Evolutionary conservation across 2,329 filamentous ascomycete species (phyloP).

Genomic region (Diplodia corticola): DNA sequence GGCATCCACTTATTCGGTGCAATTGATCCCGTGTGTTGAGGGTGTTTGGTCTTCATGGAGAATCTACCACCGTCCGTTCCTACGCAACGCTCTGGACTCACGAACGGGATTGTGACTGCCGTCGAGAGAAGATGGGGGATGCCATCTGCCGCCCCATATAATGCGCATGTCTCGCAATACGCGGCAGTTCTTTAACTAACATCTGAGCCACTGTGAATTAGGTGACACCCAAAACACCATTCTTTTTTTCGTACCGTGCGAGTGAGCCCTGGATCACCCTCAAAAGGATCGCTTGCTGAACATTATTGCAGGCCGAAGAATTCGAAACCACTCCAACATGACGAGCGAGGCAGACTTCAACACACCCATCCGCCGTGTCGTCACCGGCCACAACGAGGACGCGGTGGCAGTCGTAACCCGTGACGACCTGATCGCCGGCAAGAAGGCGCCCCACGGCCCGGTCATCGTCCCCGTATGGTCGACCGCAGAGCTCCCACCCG

Average conservation of each 20-base stretch:
- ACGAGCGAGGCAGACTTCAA: conserved; percentile 12
- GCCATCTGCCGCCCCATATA: not conserved
- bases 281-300: not conserved
- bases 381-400: not conserved
- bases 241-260: not conserved
- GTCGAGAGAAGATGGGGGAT: not conserved
- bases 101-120: not conserved
- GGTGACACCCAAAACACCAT: not conserved
- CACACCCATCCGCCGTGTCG: not conserved
- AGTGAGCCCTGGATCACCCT: not conserved
- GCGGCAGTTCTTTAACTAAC: not conserved
- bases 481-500: conserved; percentile 7
- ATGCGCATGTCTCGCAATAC: not conserved
- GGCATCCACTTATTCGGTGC: not conserved
- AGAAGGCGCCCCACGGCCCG: not conserved
- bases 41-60: not conserved
- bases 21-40: not conserved
- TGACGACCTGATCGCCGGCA: not conserved
- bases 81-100: not conserved
- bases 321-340: not conserved
- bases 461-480: not conserved
- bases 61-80: not conserved
- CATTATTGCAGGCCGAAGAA: not conserved
- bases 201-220: no score
- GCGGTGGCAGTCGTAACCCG: not conserved